Percentiles rank a stretch among this genome's conserved stretches.
Evolutionary conservation across 2,329 filamentous ascomycete genomes (phyloP).

Genomic region (Fusarium cyanostomum): DNA sequence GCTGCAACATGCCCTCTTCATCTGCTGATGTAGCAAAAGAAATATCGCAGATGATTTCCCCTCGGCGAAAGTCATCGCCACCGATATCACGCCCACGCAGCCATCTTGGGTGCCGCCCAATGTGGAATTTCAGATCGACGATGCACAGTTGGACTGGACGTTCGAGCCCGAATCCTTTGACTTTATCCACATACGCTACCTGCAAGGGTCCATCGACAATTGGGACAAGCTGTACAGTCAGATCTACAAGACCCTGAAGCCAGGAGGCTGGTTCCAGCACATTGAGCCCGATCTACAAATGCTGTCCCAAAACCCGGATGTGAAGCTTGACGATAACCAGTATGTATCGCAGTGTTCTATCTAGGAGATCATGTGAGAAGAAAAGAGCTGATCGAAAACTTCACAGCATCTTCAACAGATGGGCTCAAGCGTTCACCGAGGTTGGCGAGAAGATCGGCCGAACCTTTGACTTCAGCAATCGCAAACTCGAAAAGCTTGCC

Average conservation of each 20-base stretch:
- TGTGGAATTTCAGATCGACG: conserved; percentile 51
- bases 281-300: conserved; percentile 40
- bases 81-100: conserved; percentile 34
- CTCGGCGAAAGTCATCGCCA: conserved; percentile 32
- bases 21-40: not conserved
- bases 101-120: conserved; percentile 47
- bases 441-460: conserved; percentile 29
- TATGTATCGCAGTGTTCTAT: not conserved
- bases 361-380: too few relatives aligned
- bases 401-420: conserved; percentile 27
- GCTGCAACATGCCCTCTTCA: accelerated
- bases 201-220: conserved; percentile 44
- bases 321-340: conserved; percentile 28
- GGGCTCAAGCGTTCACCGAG: conserved; percentile 24
- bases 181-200: conserved; percentile 47
- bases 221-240: conserved; percentile 41
- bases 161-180: conserved; percentile 42
- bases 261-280: conserved; percentile 41
- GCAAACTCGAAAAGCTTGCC: conserved; percentile 30
- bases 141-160: conserved; percentile 56
- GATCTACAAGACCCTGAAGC: conserved; percentile 32
- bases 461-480: conserved; percentile 33
- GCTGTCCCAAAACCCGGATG: conserved; percentile 15
- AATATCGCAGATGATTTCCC: conserved; percentile 38
- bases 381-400: accelerated